phyloP scores from a whole-genome alignment of 2,329 filamentous ascomycete genomes.

The Colletotrichum endophyticum region DNA sequence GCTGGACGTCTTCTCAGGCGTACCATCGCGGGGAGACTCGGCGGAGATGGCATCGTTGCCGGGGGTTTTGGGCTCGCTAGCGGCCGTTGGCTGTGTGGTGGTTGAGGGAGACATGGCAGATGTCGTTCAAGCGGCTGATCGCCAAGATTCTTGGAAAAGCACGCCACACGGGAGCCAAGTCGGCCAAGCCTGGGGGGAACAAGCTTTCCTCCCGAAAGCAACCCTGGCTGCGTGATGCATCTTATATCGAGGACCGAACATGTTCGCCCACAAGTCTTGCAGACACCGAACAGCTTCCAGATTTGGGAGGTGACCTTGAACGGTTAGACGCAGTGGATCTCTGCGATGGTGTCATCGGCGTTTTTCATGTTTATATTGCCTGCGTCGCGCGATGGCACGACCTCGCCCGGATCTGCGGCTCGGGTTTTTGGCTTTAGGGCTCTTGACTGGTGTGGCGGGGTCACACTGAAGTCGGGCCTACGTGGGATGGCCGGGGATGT shows the following conservation, averaged over 20 bases:
- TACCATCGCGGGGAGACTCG: neutral
- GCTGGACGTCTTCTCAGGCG: neutral
- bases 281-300: neutral
- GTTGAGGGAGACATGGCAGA: conserved; percentile 2
- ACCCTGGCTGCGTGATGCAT: neutral
- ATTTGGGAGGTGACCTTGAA: neutral
- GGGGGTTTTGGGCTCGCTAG: neutral
- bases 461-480: neutral
- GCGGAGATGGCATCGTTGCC: neutral
- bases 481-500: neutral
- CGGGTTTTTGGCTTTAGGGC: neutral
- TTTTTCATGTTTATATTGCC: neutral
- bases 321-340: neutral
- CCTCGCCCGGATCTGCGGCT: neutral
- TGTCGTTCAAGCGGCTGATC: neutral
- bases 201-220: neutral
- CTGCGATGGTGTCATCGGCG: conserved; percentile 13
- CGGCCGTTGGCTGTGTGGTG: neutral
- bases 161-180: conserved; percentile 7
- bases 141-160: conserved; percentile 13
- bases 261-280: neutral
- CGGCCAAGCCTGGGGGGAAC: conserved; percentile 5
- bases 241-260: neutral
- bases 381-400: neutral
- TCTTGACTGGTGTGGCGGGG: neutral